Evolutionary conservation across 2,329 filamentous ascomycete species (phyloP).

Genomic region (Botrytis cinerea): DNA sequence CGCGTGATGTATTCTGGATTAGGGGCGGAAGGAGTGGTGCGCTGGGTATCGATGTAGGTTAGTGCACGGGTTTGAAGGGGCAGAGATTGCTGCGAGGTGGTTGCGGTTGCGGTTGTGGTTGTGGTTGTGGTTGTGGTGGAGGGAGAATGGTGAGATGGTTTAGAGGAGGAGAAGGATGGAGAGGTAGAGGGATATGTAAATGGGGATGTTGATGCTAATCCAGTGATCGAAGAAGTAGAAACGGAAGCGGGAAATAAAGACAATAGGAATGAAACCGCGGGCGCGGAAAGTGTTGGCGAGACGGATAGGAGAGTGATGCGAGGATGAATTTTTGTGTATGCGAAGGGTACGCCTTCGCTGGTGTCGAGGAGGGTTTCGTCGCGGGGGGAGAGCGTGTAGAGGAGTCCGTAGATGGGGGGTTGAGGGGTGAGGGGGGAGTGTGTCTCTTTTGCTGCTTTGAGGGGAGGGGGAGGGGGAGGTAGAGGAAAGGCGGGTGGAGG

Average conservation of each 20-base stretch:
- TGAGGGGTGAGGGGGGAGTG: too few species aligned
- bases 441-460: too few species aligned
- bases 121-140: too few species aligned
- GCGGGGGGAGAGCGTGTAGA: conserved; percentile 52
- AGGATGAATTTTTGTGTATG: conserved; percentile 46
- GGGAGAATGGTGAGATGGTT: background rate
- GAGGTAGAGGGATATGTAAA: background rate
- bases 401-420: conserved; percentile 50
- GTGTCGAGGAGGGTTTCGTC: conserved; percentile 57
- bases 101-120: too few species aligned
- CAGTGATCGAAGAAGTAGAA: background rate
- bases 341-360: conserved; percentile 63
- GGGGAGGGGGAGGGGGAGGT: too few species aligned
- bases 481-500: too few species aligned
- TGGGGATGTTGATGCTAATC: background rate
- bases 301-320: background rate
- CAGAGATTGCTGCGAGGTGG: background rate
- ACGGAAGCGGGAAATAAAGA: background rate
- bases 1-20: background rate
- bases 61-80: background rate
- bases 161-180: background rate
- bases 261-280: background rate
- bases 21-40: background rate
- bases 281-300: background rate
- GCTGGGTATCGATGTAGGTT: background rate